These are phyloP conservation scores for Leccinum pseudoinsigne DNA, from an alignment of 1,284 basidiomycete species.

Conservation along the genomic window DNA sequence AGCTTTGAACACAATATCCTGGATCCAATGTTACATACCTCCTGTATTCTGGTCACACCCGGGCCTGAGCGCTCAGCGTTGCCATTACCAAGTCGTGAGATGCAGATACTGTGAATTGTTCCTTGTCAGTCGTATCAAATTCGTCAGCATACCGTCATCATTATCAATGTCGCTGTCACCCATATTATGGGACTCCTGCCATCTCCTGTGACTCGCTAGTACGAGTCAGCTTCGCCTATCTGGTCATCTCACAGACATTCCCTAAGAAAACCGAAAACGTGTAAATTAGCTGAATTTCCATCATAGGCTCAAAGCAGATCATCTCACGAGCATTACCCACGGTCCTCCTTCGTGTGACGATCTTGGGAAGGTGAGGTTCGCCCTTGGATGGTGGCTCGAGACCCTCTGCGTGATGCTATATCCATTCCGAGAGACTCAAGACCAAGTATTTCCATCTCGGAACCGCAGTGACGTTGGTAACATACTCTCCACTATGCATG, in stretches of 20 bases:
- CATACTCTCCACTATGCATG: not conserved
- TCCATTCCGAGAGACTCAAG: not conserved
- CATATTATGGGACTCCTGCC: not conserved
- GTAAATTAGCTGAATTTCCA: not conserved
- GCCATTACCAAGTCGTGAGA: not conserved
- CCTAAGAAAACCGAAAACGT: too few relatives aligned
- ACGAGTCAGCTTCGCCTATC: not conserved
- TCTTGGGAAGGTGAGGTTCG: not conserved
- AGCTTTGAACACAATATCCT: not conserved
- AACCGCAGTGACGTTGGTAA: not conserved
- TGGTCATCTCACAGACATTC: not conserved
- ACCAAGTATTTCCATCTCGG: not conserved
- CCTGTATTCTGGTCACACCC: not conserved
- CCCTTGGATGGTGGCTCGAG: not conserved
- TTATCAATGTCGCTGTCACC: not conserved
- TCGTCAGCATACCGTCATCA: too few relatives aligned
- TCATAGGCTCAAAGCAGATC: not conserved
- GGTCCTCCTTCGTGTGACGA: not conserved
- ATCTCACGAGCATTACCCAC: constrained; percentile 5
- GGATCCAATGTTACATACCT: not conserved
- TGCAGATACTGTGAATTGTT: not conserved
- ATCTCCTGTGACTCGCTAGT: not conserved
- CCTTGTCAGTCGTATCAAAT: too few relatives aligned
- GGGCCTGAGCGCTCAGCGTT: not conserved
- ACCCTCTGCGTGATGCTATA: not conserved